These are phyloP conservation scores for Mycena galopus DNA, from an alignment of 768 basidiomycete species.

Conservation along the genomic window DNA sequence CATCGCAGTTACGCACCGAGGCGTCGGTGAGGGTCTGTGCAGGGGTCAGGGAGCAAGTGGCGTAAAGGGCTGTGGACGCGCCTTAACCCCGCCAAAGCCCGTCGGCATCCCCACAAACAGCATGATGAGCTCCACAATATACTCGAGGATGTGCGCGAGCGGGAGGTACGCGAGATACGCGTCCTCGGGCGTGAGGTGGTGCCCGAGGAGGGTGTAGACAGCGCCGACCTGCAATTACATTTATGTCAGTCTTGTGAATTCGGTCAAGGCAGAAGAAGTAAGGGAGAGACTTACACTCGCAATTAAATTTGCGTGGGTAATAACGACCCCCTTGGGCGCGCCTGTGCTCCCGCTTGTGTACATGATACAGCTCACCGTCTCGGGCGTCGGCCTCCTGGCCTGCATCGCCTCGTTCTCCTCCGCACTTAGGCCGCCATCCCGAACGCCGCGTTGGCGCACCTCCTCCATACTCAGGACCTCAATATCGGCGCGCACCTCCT, in stretches of 20 bases:
- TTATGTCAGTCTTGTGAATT: too few relatives aligned
- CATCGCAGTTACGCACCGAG: slow-evolving; percentile 87
- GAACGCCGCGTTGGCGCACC: slow-evolving; percentile 71
- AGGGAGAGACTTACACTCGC: slow-evolving; percentile 59
- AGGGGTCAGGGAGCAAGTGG: background rate
- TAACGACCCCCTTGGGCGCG: slow-evolving; percentile 92
- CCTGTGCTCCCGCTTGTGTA: slow-evolving; percentile 93
- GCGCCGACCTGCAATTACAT: slow-evolving; percentile 64
- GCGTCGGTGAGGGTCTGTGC: slow-evolving; percentile 81
- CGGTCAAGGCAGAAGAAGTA: background rate
- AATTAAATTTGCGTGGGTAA: slow-evolving; percentile 89
- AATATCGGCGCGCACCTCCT: slow-evolving; percentile 66
- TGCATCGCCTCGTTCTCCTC: slow-evolving; percentile 58
- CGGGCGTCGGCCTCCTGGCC: slow-evolving; percentile 53
- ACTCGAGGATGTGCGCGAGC: slow-evolving; percentile 95
- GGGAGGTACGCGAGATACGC: slow-evolving; percentile 92
- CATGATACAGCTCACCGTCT: slow-evolving; percentile 67
- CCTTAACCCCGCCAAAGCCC: slow-evolving; percentile 92
- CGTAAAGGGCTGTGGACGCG: too few relatives aligned
- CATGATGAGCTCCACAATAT: slow-evolving; percentile 88
- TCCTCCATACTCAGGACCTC: slow-evolving; percentile 77
- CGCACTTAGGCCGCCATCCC: too few relatives aligned
- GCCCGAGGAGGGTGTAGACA: slow-evolving; percentile 78
- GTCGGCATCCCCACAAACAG: slow-evolving; percentile 82
- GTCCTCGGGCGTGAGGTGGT: slow-evolving; percentile 71